phyloP scores from a whole-genome alignment of 192 early-diverging fungal species.

The Coemansia sp. region DNA sequence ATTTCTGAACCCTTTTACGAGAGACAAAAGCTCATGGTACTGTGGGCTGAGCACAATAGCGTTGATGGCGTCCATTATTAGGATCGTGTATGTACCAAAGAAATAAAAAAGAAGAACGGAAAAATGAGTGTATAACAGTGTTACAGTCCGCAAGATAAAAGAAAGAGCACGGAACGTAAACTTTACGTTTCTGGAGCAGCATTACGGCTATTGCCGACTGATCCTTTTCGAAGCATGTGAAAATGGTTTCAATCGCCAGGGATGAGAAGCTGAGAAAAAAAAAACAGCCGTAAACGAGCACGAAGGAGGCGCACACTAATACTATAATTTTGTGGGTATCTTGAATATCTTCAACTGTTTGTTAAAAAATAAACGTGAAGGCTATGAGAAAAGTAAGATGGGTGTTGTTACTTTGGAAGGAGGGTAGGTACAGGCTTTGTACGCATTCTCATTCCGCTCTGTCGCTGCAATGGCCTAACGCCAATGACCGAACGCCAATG shows the following conservation, averaged over 20 bases:
- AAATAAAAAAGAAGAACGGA: neutral
- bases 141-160: neutral
- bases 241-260: neutral
- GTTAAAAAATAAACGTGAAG: neutral
- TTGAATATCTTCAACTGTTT: neutral
- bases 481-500: neutral
- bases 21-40: constrained; percentile 76
- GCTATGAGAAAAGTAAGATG: neutral
- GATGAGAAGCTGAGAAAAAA: too few relatives aligned
- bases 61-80: constrained; percentile 21
- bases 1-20: constrained; percentile 91
- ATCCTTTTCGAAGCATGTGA: neutral
- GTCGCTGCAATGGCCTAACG: neutral
- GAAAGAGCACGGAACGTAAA: neutral
- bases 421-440: neutral
- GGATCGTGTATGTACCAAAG: neutral
- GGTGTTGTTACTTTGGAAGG: neutral
- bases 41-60: constrained; percentile 64
- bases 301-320: too few relatives aligned
- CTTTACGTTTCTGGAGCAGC: neutral
- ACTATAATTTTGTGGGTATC: too few relatives aligned
- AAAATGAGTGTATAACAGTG: neutral
- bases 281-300: too few relatives aligned
- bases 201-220: neutral
- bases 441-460: neutral